phyloP scores from a whole-genome alignment of 352 stramenopile genomes.

The Pythium insidiosum region DNA sequence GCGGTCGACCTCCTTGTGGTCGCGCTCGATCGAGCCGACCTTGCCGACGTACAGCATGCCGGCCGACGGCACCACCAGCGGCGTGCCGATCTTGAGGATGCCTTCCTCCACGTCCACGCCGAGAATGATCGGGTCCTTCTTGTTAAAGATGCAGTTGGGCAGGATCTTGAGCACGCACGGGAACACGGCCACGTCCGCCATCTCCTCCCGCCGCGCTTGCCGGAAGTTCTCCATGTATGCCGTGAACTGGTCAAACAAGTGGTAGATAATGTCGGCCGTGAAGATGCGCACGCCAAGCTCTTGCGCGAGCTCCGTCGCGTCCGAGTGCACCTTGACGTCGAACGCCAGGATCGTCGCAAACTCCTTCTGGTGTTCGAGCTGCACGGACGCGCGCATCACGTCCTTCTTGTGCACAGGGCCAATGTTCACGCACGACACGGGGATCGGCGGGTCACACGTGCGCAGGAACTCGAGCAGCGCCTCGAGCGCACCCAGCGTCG shows the following conservation, averaged over 20 bases:
- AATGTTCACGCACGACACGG: slow-evolving; percentile 94
- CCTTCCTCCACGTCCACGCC: slow-evolving; percentile 96
- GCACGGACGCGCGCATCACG: slow-evolving; percentile 97
- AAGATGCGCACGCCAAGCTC: slow-evolving; percentile 97
- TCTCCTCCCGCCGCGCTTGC: slow-evolving; percentile 87
- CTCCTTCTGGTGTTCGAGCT: slow-evolving; percentile 97
- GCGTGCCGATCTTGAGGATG: slow-evolving; percentile 97
- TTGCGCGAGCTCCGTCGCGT: slow-evolving; percentile 86
- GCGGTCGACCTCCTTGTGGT: slow-evolving; percentile 93
- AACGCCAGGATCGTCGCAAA: slow-evolving; percentile 98
- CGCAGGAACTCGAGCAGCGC: slow-evolving; percentile 97
- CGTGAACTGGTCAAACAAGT: slow-evolving; percentile 99
- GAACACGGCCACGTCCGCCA: slow-evolving; percentile 90
- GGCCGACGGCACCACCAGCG: slow-evolving; percentile 81
- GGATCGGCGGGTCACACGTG: slow-evolving; percentile 91
- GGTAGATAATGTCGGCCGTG: slow-evolving; percentile 99
- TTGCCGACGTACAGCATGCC: slow-evolving; percentile 89
- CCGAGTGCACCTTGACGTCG: slow-evolving; percentile 95
- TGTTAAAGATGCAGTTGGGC: slow-evolving; percentile 98
- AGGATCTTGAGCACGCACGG: slow-evolving; percentile 96
- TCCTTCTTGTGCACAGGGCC: slow-evolving; percentile 98
- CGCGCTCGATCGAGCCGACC: slow-evolving; percentile 95
- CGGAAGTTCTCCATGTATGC: slow-evolving; percentile 95
- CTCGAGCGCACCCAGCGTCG: slow-evolving; percentile 97
- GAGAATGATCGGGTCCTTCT: slow-evolving; percentile 99